phyloP scores from a whole-genome alignment of 495 filamentous ascomycete species.

The Jackrogersella multiformis region DNA sequence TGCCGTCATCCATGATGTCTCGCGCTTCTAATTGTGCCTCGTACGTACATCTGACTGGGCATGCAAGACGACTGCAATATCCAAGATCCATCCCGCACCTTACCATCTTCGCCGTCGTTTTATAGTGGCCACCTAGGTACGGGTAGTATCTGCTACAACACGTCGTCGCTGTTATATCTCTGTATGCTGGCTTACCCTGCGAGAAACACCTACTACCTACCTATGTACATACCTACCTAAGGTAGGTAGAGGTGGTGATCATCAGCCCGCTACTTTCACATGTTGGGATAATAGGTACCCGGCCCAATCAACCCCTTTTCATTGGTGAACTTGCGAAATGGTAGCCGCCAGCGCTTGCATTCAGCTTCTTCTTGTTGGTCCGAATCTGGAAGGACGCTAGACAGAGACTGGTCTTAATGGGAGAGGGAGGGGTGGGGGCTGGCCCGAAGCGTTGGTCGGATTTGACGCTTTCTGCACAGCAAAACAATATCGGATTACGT shows the following conservation, averaged over 20 bases:
- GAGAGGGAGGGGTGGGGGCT: constrained; percentile 32
- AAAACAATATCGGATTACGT: constrained; percentile 31
- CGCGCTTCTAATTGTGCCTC: constrained; percentile 8
- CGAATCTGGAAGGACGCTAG: constrained; percentile 22
- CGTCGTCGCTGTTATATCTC: background rate
- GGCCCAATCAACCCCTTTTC: constrained; percentile 4
- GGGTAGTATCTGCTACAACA: constrained; percentile 2
- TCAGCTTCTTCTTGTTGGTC: constrained; percentile 32
- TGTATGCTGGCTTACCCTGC: too few species aligned
- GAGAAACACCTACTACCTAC: too few species aligned
- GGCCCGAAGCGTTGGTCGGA: constrained; percentile 22
- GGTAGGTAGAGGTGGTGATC: constrained; percentile 7
- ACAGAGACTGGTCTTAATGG: constrained; percentile 7
- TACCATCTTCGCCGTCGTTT: background rate
- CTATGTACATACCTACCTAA: background rate
- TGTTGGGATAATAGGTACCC: constrained; percentile 3
- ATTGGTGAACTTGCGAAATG: constrained; percentile 11
- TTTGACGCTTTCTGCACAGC: constrained; percentile 10
- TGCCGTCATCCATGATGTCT: constrained; percentile 9
- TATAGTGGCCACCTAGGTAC: background rate
- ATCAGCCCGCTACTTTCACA: constrained; percentile 16
- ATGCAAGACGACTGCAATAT: constrained; percentile 11
- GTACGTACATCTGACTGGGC: constrained; percentile 5
- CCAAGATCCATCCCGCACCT: constrained; percentile 9
- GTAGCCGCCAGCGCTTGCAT: constrained; percentile 31